These are phyloP conservation scores for Larix sibirica DNA, from an alignment of 83 land plant species.

Conservation along the genomic window DNA sequence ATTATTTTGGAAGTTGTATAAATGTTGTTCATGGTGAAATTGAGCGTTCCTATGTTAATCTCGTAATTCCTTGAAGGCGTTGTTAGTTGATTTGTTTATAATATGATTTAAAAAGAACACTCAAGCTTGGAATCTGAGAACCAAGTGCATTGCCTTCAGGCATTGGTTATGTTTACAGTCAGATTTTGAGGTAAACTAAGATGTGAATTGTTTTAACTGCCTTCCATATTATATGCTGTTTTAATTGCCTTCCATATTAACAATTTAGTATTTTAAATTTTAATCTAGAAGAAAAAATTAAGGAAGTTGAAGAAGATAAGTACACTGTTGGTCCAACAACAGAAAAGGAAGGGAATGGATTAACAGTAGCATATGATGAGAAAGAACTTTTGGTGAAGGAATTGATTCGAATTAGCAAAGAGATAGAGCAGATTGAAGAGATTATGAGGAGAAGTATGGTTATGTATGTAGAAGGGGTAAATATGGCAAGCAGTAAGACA, in stretches of 20 bases:
- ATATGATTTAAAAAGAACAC: conserved; percentile 61
- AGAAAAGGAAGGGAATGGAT: too few relatives aligned
- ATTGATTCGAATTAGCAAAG: too few relatives aligned
- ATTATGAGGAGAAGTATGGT: too few relatives aligned
- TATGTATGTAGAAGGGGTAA: too few relatives aligned
- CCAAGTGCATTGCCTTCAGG: conserved; percentile 89
- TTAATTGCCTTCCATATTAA: neutral
- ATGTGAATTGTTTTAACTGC: conserved; percentile 26
- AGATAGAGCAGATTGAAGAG: too few relatives aligned
- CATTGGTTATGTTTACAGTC: conserved; percentile 63
- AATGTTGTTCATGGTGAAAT: neutral
- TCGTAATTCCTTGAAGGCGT: neutral
- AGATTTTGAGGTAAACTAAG: conserved; percentile 62
- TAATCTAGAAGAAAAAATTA: too few relatives aligned
- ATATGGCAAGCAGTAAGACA: too few relatives aligned
- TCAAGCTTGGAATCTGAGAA: conserved; percentile 85
- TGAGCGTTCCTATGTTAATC: neutral
- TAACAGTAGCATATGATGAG: too few relatives aligned
- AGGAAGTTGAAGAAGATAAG: too few relatives aligned
- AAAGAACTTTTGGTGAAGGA: too few relatives aligned
- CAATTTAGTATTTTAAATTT: too few relatives aligned
- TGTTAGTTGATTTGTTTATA: neutral
- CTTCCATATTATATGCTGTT: neutral
- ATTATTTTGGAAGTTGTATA: neutral
- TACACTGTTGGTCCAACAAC: too few relatives aligned